These are phyloP conservation scores for Spergularia marina DNA, from an alignment of 148 eudicot species.

Conservation along the genomic window DNA sequence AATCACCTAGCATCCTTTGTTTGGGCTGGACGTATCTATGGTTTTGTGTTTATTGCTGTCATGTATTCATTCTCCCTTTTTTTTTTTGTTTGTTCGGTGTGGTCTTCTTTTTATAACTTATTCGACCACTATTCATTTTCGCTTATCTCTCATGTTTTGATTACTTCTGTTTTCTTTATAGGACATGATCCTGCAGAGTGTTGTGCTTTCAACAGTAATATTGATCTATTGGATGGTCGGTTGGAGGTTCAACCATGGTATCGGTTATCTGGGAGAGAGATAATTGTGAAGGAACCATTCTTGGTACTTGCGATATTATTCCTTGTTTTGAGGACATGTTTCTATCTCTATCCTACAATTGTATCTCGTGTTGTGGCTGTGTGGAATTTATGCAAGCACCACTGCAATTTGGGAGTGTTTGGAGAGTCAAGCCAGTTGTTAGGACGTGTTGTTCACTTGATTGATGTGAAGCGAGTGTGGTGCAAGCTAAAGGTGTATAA, in stretches of 20 bases:
- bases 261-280: constrained; percentile 29
- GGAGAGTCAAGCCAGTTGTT: constrained; percentile 61
- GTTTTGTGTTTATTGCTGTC: no score
- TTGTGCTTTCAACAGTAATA: constrained; percentile 12
- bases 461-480: constrained; percentile 50
- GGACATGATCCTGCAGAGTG: constrained; percentile 41
- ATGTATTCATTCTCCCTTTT: no score
- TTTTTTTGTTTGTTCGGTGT: no score
- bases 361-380: constrained; percentile 34
- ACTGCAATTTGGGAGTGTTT: constrained; percentile 53
- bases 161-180: constrained; percentile 10
- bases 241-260: constrained; percentile 30
- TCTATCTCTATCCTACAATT: constrained; percentile 41
- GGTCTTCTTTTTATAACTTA: no score
- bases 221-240: constrained; percentile 8
- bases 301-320: constrained; percentile 44
- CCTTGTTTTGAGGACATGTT: constrained; percentile 35
- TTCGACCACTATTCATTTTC: background rate
- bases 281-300: constrained; percentile 51
- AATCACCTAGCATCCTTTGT: no score
- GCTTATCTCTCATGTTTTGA: background rate
- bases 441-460: constrained; percentile 45
- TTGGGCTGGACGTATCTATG: no score
- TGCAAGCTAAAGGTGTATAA: constrained; percentile 47
- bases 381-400: constrained; percentile 41